A percentile compares a stretch with the other conserved stretches of the same genome.
These are phyloP conservation scores for Vaucheria bursata DNA, from an alignment of 352 stramenopile genomes.

Conservation along the genomic window DNA sequence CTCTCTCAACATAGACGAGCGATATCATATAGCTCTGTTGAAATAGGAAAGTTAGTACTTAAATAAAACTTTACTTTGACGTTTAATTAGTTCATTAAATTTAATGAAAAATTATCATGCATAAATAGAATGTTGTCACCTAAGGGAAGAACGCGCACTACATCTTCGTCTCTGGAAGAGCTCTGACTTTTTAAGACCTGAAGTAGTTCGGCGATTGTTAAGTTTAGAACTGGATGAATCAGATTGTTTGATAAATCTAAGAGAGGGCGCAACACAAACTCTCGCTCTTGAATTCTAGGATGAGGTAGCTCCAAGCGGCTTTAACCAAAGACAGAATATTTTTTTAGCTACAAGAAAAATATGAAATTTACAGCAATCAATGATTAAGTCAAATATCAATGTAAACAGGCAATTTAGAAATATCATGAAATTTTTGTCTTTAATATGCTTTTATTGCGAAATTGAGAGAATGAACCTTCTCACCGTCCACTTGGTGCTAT, in stretches of 20 bases:
- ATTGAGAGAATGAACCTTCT: neutral
- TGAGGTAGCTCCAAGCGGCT: conserved; percentile 79
- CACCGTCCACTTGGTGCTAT: neutral
- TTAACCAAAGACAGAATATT: neutral
- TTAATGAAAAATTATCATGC: neutral
- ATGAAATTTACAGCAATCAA: neutral
- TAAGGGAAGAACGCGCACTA: conserved; percentile 41
- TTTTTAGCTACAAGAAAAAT: neutral
- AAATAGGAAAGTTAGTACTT: no score
- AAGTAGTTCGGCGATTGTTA: conserved; percentile 65
- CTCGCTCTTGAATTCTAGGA: conserved; percentile 78
- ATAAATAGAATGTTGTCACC: conserved; percentile 28
- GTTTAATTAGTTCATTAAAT: no score
- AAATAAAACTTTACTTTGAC: no score
- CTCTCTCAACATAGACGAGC: no score
- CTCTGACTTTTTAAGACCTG: neutral
- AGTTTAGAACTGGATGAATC: conserved; percentile 62
- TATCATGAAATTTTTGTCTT: no score
- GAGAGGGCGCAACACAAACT: conserved; percentile 93
- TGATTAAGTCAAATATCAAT: neutral
- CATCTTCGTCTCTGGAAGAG: neutral
- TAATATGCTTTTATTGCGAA: no score
- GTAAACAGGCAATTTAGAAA: no score
- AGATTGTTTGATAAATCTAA: conserved; percentile 72
- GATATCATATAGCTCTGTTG: no score